Evolutionary conservation across 208 protist species (phyloP).

Genomic region (Leishmania aethiopica): DNA sequence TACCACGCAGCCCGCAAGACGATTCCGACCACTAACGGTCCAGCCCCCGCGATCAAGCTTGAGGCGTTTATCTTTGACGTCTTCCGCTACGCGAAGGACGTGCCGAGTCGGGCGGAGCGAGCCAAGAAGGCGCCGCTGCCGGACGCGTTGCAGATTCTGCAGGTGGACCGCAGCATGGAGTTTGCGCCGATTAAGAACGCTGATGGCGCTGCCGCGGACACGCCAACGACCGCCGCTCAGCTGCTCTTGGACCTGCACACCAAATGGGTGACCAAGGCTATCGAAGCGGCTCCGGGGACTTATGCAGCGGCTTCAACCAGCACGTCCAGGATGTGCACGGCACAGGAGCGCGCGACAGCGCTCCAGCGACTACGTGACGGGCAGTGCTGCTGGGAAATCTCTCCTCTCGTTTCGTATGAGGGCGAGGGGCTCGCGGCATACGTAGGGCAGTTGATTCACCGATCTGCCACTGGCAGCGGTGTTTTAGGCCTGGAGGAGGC

Average conservation of each 20-base stretch:
- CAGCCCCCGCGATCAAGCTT: constrained; percentile 91
- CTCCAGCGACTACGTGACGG: constrained; percentile 35
- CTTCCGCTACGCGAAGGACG: constrained; percentile 80
- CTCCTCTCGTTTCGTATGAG: constrained; percentile 89
- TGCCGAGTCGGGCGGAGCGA: constrained; percentile 13
- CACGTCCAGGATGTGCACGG: constrained; percentile 5
- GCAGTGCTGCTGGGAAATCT: constrained; percentile 81
- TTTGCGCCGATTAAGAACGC: constrained; percentile 98
- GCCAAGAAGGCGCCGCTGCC: not conserved
- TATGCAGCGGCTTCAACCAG: constrained; percentile 1
- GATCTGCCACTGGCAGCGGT: constrained; percentile 26
- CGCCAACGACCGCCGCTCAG: constrained; percentile 82
- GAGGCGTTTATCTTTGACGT: constrained; percentile 99
- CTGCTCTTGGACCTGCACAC: constrained; percentile 73
- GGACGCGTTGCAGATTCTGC: constrained; percentile 77
- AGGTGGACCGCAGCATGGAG: constrained; percentile 89
- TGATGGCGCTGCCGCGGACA: constrained; percentile 75
- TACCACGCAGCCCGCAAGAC: constrained; percentile 97
- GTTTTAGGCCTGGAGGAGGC: constrained; percentile 30
- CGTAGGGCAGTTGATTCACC: constrained; percentile 33
- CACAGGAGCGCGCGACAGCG: constrained; percentile 25
- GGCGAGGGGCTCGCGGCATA: constrained; percentile 86
- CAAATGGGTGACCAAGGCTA: constrained; percentile 50
- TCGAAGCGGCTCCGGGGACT: constrained; percentile 15
- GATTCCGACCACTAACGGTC: constrained; percentile 81